phyloP scores from a whole-genome alignment of 1,139 yeast species.

The Suhomyces coccinellae region DNA sequence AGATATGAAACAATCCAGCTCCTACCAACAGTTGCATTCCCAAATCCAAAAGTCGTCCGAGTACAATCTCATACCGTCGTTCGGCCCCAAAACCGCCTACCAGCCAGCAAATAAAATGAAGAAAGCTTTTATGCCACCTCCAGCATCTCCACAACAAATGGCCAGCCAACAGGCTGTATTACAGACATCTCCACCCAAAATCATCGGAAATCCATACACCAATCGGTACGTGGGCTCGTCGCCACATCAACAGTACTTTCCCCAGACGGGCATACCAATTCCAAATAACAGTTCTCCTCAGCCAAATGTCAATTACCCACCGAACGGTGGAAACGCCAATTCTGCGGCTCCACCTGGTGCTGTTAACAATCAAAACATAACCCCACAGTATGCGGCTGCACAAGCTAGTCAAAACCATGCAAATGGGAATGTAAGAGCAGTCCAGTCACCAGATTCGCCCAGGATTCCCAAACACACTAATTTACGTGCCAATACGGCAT shows the following conservation, averaged over 20 bases:
- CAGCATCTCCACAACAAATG: conserved; percentile 5
- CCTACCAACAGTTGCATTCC: conserved; percentile 44
- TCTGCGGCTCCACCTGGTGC: not conserved
- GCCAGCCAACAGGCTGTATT: not conserved
- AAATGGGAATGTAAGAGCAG: not conserved
- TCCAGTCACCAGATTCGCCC: conserved; percentile 11
- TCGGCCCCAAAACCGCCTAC: conserved; percentile 30
- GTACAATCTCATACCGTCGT: conserved; percentile 33
- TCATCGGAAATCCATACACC: conserved; percentile 3
- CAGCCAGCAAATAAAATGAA: conserved; percentile 39
- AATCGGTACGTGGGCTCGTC: conserved; percentile 3
- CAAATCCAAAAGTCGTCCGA: conserved; percentile 40
- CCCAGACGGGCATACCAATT: not conserved
- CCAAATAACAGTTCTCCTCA: not conserved
- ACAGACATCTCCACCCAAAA: conserved; percentile 9
- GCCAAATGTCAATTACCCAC: not conserved
- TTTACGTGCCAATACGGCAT: conserved; percentile 12
- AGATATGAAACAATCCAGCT: conserved; percentile 39
- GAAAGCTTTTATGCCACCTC: conserved; percentile 16
- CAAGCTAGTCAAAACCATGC: not conserved
- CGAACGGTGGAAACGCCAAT: not conserved
- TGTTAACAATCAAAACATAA: not conserved
- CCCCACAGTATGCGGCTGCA: not conserved
- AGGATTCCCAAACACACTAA: conserved; percentile 8
- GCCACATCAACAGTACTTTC: conserved; percentile 7